A percentile compares a stretch with the other conserved stretches of the same genome.
Conservation (phyloP, 2,329 filamentous ascomycete species). For the Aspergillus thermomutatus region DNA sequence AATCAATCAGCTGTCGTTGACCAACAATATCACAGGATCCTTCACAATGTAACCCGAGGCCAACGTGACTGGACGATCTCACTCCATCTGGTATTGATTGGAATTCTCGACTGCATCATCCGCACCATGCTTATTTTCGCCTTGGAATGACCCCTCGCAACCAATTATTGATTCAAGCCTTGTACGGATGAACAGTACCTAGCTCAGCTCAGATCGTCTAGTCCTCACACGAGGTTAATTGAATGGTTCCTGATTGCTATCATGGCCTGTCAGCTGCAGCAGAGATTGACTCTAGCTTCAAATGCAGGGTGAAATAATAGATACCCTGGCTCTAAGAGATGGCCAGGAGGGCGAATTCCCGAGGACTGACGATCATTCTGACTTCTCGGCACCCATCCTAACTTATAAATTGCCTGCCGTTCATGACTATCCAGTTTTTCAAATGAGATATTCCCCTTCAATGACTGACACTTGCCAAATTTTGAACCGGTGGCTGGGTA, state of each 20-base stretch:
- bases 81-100: neutral
- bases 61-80: neutral
- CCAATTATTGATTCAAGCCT: neutral
- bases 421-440: neutral
- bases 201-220: neutral
- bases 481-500: neutral
- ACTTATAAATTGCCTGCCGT: neutral
- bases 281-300: neutral
- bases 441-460: too few species aligned
- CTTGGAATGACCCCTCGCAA: neutral
- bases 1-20: neutral
- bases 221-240: neutral
- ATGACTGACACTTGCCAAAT: neutral
- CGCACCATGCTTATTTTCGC: neutral
- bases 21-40: neutral
- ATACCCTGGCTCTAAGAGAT: neutral
- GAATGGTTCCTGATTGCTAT: neutral
- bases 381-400: neutral
- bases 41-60: neutral
- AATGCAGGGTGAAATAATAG: neutral
- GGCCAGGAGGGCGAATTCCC: neutral
- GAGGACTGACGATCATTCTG: neutral
- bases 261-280: neutral
- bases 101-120: neutral
- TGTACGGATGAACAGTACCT: neutral